phyloP scores from a whole-genome alignment of 495 filamentous ascomycete genomes.

The Annulohypoxylon bovei region DNA sequence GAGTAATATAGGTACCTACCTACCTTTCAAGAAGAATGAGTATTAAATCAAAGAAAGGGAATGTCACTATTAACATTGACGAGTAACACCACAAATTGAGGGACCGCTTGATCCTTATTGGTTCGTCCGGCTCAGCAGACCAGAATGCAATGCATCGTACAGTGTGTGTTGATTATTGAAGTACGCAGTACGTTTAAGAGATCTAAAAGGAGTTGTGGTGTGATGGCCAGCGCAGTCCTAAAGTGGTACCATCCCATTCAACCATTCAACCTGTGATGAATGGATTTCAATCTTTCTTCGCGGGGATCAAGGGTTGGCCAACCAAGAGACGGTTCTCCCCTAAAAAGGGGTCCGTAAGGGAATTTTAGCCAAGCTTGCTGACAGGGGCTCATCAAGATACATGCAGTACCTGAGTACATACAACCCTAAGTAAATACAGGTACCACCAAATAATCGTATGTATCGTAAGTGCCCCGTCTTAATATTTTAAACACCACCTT shows the following conservation, averaged over 20 bases:
- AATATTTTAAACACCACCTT: background rate
- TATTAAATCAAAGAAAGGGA: background rate
- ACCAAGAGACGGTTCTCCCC: slow-evolving; percentile 1
- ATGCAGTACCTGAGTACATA: background rate
- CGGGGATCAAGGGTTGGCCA: slow-evolving; percentile 32
- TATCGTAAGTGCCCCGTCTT: background rate
- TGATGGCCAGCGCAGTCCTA: slow-evolving; percentile 36
- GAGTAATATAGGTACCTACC: too few species aligned
- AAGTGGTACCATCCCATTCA: slow-evolving; percentile 34
- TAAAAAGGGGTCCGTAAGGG: slow-evolving; percentile 15
- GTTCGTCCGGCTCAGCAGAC: background rate
- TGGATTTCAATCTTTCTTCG: slow-evolving; percentile 26
- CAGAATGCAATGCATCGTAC: background rate
- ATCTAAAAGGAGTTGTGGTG: slow-evolving; percentile 33
- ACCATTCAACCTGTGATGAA: background rate
- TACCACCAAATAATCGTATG: background rate
- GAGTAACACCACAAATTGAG: background rate
- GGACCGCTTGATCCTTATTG: background rate
- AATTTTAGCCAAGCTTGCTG: slow-evolving; percentile 30
- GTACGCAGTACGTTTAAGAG: background rate
- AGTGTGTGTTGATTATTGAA: background rate
- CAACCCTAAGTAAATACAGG: background rate
- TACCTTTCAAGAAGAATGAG: background rate
- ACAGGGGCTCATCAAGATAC: slow-evolving; percentile 16
- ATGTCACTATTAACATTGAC: background rate